A percentile compares a stretch with the other conserved stretches of the same genome.
phyloP scores from a whole-genome alignment of 139 green algal species.

The Closterium sp. region DNA sequence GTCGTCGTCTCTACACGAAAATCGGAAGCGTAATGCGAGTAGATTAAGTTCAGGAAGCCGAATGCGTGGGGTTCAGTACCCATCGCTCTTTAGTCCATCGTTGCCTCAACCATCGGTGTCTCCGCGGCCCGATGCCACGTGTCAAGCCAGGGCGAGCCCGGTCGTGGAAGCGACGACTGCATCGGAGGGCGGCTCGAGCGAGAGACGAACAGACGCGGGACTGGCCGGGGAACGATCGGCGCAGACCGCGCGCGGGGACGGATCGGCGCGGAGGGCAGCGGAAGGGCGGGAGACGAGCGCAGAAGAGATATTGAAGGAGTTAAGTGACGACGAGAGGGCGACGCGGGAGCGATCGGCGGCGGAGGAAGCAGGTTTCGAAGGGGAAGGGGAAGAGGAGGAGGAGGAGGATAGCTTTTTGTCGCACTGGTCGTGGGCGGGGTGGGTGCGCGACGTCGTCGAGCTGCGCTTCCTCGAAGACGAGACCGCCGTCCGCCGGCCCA shows the following conservation, averaged over 20 bases:
- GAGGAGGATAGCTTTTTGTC: not conserved
- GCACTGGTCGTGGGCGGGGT: not conserved
- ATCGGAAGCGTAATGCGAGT: not conserved
- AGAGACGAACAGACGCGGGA: not conserved
- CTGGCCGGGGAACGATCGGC: not conserved
- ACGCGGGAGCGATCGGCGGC: no score
- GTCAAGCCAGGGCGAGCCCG: not conserved
- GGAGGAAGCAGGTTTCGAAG: not conserved
- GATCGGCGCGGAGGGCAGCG: not conserved
- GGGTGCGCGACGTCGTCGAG: not conserved
- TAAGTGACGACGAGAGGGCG: not conserved
- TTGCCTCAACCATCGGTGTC: not conserved
- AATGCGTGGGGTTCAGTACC: not conserved
- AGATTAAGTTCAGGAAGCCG: not conserved
- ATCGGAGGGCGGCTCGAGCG: not conserved
- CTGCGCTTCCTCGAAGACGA: constrained; percentile 1
- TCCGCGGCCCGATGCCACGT: not conserved
- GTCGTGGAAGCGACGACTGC: not conserved
- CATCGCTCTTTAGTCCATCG: not conserved
- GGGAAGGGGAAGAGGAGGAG: not conserved
- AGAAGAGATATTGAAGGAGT: not conserved
- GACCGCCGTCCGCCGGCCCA: not conserved
- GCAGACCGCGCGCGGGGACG: not conserved
- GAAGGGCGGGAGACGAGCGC: not conserved
- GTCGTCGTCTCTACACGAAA: not conserved